Evolutionary conservation across 495 filamentous ascomycete species (phyloP).

Genomic region (Daldinia bambusicola): DNA sequence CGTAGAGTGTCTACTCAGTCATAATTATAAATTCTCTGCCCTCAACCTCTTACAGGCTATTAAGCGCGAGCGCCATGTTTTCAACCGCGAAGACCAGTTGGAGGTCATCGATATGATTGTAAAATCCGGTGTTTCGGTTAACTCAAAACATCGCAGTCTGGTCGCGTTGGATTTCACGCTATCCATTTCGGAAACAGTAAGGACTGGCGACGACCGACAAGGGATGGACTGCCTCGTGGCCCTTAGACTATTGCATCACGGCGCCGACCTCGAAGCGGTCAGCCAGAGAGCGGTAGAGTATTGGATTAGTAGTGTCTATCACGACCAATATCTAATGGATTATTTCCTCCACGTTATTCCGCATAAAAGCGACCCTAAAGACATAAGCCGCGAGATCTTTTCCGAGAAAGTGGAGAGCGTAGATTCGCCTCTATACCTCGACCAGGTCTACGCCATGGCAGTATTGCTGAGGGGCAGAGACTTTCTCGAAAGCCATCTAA

Average conservation of each 20-base stretch:
- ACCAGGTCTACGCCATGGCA: constrained; percentile 2
- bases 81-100: no score
- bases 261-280: constrained; percentile 4
- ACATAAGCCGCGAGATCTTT: neutral
- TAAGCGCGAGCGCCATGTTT: no score
- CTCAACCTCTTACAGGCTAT: neutral
- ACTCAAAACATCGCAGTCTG: neutral
- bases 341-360: neutral
- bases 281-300: neutral
- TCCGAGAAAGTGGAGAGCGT: neutral
- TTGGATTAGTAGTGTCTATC: neutral
- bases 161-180: no score
- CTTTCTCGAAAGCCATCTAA: neutral
- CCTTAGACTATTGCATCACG: constrained; percentile 13
- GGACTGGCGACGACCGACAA: neutral
- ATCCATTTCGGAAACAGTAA: no score
- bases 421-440: constrained; percentile 1
- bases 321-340: neutral
- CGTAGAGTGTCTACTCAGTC: neutral
- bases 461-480: neutral
- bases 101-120: neutral
- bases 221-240: neutral
- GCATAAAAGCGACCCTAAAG: no score
- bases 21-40: neutral
- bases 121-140: neutral